Percentiles rank a stretch among this genome's conserved stretches.
Conservation (phyloP, 2,329 filamentous ascomycete species). For the Apiospora saccharicola region DNA sequence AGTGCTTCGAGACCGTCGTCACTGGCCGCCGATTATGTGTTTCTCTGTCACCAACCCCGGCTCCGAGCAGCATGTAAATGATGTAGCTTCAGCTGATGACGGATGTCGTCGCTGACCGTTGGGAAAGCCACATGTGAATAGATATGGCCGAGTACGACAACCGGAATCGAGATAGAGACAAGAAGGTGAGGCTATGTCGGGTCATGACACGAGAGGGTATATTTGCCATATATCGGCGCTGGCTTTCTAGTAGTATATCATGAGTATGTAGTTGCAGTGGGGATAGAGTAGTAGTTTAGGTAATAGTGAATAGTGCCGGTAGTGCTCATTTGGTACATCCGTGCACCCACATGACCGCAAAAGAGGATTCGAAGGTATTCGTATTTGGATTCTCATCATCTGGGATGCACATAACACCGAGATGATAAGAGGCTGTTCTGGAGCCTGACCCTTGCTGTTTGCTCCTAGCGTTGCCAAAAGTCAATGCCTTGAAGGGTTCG, state of each 20-base stretch:
- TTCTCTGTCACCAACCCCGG: background rate
- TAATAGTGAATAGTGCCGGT: background rate
- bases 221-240: too few species aligned
- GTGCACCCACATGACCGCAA: background rate
- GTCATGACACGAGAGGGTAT: background rate
- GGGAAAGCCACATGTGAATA: background rate
- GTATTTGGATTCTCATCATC: background rate
- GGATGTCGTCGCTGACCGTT: background rate
- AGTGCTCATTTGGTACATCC: background rate
- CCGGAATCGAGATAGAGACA: background rate
- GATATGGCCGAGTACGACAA: background rate
- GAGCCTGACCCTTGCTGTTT: background rate
- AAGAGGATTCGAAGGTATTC: background rate
- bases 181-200: background rate
- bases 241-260: background rate
- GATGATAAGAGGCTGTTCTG: background rate
- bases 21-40: background rate
- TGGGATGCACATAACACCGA: too few species aligned
- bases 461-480: background rate
- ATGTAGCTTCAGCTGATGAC: background rate
- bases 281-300: background rate
- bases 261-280: background rate
- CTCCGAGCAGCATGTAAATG: background rate
- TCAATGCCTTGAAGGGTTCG: constrained; percentile 1
- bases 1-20: constrained; percentile 14